Evolutionary conservation across 1,284 basidiomycete genomes (phyloP).

Genomic region (Tilletia caries): DNA sequence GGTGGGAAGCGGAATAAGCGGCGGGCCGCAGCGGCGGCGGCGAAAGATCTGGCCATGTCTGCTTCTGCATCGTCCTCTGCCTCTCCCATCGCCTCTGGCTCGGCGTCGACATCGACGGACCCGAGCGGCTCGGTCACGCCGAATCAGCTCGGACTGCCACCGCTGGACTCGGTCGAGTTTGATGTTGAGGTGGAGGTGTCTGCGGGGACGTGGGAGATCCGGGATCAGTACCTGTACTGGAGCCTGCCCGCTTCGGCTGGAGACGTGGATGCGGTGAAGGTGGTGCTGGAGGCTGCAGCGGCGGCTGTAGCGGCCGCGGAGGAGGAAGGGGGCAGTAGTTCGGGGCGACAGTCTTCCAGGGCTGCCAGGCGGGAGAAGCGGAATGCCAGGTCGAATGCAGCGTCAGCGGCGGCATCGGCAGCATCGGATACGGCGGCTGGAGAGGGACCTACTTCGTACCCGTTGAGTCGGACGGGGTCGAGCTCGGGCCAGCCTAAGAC

Average conservation of each 20-base stretch:
- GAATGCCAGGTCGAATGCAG: background rate
- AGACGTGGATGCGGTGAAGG: background rate
- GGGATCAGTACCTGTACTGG: slow-evolving; percentile 74
- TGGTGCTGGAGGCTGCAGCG: background rate
- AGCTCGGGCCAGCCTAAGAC: background rate
- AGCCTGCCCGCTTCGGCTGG: slow-evolving; percentile 63
- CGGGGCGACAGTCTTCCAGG: background rate
- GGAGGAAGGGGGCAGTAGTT: background rate
- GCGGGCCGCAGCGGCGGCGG: background rate
- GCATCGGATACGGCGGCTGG: background rate
- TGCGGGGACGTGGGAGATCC: slow-evolving; percentile 66
- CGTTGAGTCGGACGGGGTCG: background rate
- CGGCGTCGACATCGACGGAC: background rate
- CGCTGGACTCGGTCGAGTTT: background rate
- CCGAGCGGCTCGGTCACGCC: background rate
- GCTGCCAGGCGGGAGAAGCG: background rate
- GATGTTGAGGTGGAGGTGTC: slow-evolving; percentile 60
- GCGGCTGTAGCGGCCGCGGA: background rate
- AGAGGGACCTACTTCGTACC: background rate
- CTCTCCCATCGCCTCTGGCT: background rate
- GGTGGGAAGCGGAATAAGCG: no score
- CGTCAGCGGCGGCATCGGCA: background rate
- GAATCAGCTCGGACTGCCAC: background rate
- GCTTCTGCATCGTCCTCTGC: background rate
- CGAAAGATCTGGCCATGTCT: background rate